A percentile compares a stretch with the other conserved stretches of the same genome.
phyloP scores from a whole-genome alignment of 768 basidiomycete species.

The Roridomyces roridus region DNA sequence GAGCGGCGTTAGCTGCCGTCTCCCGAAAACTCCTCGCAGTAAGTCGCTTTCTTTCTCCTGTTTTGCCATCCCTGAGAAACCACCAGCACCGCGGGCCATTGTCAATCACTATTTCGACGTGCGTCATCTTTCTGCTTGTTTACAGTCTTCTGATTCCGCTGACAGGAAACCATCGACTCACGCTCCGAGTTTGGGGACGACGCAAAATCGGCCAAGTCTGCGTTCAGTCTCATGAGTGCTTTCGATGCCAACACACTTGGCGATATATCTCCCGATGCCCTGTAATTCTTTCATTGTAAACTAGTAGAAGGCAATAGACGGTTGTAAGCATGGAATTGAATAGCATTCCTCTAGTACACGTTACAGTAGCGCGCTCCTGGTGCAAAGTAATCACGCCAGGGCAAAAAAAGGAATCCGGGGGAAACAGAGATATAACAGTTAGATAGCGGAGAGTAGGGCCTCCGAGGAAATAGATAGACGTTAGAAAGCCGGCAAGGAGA shows the following conservation, averaged over 20 bases:
- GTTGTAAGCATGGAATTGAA: slow-evolving; percentile 19
- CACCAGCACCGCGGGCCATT: slow-evolving; percentile 81
- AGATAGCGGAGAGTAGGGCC: slow-evolving; percentile 27
- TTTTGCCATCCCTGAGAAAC: slow-evolving; percentile 9
- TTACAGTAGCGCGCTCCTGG: slow-evolving; percentile 39
- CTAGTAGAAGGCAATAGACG: not conserved
- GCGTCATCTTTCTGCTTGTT: slow-evolving; percentile 33
- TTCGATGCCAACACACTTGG: slow-evolving; percentile 63
- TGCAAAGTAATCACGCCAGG: slow-evolving; percentile 30
- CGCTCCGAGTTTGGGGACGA: slow-evolving; percentile 80
- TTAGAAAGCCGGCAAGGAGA: slow-evolving; percentile 20
- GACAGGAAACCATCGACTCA: slow-evolving; percentile 75
- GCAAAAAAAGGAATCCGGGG: slow-evolving; percentile 31
- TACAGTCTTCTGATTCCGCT: slow-evolving; percentile 3
- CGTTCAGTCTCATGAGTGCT: slow-evolving; percentile 64
- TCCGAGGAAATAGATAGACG: slow-evolving; percentile 25
- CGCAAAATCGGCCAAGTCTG: slow-evolving; percentile 60
- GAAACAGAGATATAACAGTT: slow-evolving; percentile 37
- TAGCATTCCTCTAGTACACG: slow-evolving; percentile 37
- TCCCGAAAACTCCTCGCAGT: slow-evolving; percentile 96
- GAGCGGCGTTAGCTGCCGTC: slow-evolving; percentile 84
- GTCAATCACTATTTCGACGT: slow-evolving; percentile 96
- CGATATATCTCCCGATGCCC: slow-evolving; percentile 75
- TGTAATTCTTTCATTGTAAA: slow-evolving; percentile 42
- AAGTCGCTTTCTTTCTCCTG: slow-evolving; percentile 35